Base-by-base conservation (phyloP, 768 basidiomycete genomes). In the Auricularia sp. region DNA sequence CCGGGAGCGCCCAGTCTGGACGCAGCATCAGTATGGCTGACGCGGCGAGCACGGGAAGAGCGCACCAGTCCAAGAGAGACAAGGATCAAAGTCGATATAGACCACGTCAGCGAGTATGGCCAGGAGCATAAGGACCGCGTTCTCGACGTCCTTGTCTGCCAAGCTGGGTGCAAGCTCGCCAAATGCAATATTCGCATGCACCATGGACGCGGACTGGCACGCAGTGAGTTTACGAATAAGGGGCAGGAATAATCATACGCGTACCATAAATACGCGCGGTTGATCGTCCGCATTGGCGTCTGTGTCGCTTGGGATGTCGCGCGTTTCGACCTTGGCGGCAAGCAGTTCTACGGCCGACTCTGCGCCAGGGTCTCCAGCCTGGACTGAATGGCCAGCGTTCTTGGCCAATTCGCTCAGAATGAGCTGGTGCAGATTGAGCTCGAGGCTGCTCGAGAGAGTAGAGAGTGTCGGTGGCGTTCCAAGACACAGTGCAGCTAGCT, bases 1-100 rank as follows among this genome's bases (percentile, higher is more conserved):
- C 90, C 43, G 93, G 87, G 36, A 91, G 79, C 2, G 91, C 83
- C 91, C 91, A 93, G 68, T 91, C 92, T 93, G 65, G 3, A 34
- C 5, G 16, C 8, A 61, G 18, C 39, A 56, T 61, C 6, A 60
- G 39, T 47, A 36, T 23, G n/a, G 36, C 36, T 47, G 43, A 14
- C n/a, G n/a, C 36, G 23, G 12, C 8, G 3, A 42, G 8, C 62
- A 36, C 23, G 6, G 29, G 23, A 29, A 29, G 23, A 8, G 29
- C 56, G 23, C 29, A 92, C 91, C 89, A 69, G 85, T 81, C 92
- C 92, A 94, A 3, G 86, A 86, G 3, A 94, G 76, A 67, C 84
- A 87, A 66, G 77, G 80, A 72, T 91, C 91, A 68, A 91, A 93
- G 72, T 92, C 84, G 62, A 86, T 85, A 69, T 80, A 81, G 0